Base-by-base conservation (phyloP, 129 eudicot species). In the Apium graveolens region DNA sequence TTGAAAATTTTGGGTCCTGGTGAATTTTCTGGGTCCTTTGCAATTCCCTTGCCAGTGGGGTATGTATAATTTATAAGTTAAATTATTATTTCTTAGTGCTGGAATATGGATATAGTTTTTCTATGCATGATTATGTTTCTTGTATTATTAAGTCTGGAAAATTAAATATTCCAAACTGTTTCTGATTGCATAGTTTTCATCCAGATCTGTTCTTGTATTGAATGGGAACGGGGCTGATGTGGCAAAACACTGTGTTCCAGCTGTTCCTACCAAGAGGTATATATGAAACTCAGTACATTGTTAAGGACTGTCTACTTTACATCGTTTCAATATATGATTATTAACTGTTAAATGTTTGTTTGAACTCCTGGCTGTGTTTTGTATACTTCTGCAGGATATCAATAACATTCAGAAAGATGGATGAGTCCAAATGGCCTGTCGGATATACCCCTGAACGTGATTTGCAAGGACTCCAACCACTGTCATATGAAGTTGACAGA, bases 181-280 rank as follows among this genome's bases (percentile, higher is more conserved):
- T 66, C 60, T 78, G 42, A 78, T 66, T 71, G 37, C 49, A 16
- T 31, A 75, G 27, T 80, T 84, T 74, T 79, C 16, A 34, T 77
- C 39, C 88, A 95, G 99, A 76, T 92, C 99, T 49, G 99, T 95
- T 76, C 90, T 95, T 80, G 96, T 92, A 27, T 44, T 95, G 27
- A 95, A 90, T 43, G 97, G 97, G 32, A 90, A 95, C 70, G 97
- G 97, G 43, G 99, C 99, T 29, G 99, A 95, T 80, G 85, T 92
- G 29, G 97, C 99, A 21, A 95, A 95, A 78, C 99, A 95, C 76
- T 95, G 99, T 81, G 94, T 95, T 75, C 99, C 97, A 20, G 96
- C 96, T 26, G 97, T 95, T 76, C 93, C 97, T 70, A 79, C 94
- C 18, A 92, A 85, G 82, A 95, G 99, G 99, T 95, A 81, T 11